A percentile compares a stretch with the other conserved stretches of the same genome.
Evolutionary conservation across 352 stramenopile species (phyloP).

Genomic region (Phytophthora colocasiae): DNA sequence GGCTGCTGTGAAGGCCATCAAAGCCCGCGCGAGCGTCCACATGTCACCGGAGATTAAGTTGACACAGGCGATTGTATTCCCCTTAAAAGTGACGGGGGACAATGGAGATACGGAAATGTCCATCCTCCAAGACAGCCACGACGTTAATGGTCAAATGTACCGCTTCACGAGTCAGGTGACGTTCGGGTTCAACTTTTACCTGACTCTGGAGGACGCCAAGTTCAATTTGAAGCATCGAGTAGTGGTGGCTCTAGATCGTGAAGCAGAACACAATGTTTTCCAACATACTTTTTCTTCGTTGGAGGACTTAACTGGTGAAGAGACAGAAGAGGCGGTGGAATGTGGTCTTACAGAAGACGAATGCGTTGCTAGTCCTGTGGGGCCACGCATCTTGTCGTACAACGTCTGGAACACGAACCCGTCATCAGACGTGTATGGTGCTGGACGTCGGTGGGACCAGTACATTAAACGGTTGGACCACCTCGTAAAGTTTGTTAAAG

Average conservation of each 20-base stretch:
- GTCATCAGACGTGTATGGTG: conserved; percentile 68
- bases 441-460: conserved; percentile 61
- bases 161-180: conserved; percentile 75
- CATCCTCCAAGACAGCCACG: conserved; percentile 65
- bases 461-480: conserved; percentile 84
- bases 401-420: conserved; percentile 93
- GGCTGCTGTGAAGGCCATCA: conserved; percentile 49
- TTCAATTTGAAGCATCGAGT: conserved; percentile 66
- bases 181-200: conserved; percentile 72
- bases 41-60: conserved; percentile 51
- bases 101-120: conserved; percentile 72
- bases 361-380: conserved; percentile 16
- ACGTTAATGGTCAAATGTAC: conserved; percentile 36
- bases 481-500: conserved; percentile 60
- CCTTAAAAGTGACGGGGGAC: conserved; percentile 69
- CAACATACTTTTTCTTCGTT: conserved; percentile 68
- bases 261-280: conserved; percentile 73
- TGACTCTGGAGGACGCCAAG: conserved; percentile 67
- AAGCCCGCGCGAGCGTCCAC: conserved; percentile 41
- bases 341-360: conserved; percentile 28
- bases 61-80: conserved; percentile 41
- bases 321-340: conserved; percentile 16
- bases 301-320: conserved; percentile 5
- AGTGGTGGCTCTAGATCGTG: conserved; percentile 75
- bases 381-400: conserved; percentile 82